Evolutionary conservation across 345 rosid species (phyloP).

Genomic region (Citrus medica): DNA sequence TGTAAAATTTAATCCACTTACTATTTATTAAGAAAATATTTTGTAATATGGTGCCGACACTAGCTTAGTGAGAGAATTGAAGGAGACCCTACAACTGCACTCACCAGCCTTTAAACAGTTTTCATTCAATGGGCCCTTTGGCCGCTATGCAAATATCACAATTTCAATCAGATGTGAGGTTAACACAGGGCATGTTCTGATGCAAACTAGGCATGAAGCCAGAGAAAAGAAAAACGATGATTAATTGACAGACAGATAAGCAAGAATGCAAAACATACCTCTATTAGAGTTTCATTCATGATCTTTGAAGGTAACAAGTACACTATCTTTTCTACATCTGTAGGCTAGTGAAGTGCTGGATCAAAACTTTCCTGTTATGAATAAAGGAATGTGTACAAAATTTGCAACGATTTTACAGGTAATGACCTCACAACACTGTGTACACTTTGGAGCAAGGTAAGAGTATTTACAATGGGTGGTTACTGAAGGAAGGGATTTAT

Average conservation of each 20-base stretch:
- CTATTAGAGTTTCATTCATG: background rate
- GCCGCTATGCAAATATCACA: background rate
- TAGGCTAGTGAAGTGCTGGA: conserved; percentile 7
- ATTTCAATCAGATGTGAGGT: background rate
- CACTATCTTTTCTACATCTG: background rate
- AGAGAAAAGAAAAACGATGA: background rate
- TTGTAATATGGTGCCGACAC: conserved; percentile 19
- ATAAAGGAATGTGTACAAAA: background rate
- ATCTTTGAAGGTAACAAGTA: background rate
- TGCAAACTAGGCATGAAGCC: background rate
- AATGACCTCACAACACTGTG: conserved; percentile 4
- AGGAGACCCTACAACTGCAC: background rate
- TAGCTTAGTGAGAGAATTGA: conserved; percentile 7
- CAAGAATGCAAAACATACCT: background rate
- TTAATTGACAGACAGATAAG: background rate
- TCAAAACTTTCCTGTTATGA: conserved; percentile 15
- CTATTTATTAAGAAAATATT: background rate
- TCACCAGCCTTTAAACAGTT: background rate
- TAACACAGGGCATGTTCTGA: background rate
- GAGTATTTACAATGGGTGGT: conserved; percentile 3
- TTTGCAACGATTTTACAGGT: conserved; percentile 7
- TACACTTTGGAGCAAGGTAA: conserved; percentile 1
- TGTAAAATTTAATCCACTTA: background rate
- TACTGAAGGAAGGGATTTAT: background rate
- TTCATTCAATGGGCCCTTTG: background rate